Conservation (phyloP, 2,329 filamentous ascomycete genomes). For the Colletotrichum ledebouriae region DNA sequence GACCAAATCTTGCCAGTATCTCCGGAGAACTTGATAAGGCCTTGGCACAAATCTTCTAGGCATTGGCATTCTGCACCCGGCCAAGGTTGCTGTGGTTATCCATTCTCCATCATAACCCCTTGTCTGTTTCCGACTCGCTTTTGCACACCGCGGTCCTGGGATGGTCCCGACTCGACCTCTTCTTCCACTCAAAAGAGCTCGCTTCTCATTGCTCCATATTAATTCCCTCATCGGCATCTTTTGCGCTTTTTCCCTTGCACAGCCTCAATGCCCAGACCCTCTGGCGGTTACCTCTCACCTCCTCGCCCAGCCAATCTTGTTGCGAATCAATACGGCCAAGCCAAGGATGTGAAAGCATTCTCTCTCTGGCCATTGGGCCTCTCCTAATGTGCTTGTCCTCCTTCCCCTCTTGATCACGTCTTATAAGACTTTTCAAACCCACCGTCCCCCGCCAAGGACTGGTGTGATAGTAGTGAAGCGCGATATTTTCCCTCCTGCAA, state of each 20-base stretch:
- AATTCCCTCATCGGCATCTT: conserved; percentile 39
- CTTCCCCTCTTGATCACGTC: conserved; percentile 38
- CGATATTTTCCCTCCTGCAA: conserved; percentile 26
- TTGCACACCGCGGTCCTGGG: conserved; percentile 22
- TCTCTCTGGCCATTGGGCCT: conserved; percentile 12
- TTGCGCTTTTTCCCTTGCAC: conserved; percentile 40
- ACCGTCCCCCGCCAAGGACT: conserved; percentile 35
- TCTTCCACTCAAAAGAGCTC: conserved; percentile 28
- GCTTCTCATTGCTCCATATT: conserved; percentile 38
- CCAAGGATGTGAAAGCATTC: conserved; percentile 27
- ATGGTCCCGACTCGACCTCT: conserved; percentile 34
- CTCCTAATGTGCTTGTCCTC: conserved; percentile 30
- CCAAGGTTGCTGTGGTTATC: conserved; percentile 25
- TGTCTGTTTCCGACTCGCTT: conserved; percentile 28
- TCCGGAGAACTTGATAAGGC: conserved; percentile 23
- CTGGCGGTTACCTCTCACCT: conserved; percentile 36
- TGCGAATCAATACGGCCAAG: conserved; percentile 35
- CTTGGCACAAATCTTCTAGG: conserved; percentile 7
- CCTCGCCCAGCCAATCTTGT: conserved; percentile 31
- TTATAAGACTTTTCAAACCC: conserved; percentile 22
- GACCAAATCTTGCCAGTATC: background rate
- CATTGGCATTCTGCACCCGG: conserved; percentile 3
- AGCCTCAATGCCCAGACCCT: conserved; percentile 41
- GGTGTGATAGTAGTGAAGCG: conserved; percentile 35
- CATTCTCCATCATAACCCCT: conserved; percentile 21